Conservation (phyloP, 176 grass and related monocot species). For the Saccharum officinarum region DNA sequence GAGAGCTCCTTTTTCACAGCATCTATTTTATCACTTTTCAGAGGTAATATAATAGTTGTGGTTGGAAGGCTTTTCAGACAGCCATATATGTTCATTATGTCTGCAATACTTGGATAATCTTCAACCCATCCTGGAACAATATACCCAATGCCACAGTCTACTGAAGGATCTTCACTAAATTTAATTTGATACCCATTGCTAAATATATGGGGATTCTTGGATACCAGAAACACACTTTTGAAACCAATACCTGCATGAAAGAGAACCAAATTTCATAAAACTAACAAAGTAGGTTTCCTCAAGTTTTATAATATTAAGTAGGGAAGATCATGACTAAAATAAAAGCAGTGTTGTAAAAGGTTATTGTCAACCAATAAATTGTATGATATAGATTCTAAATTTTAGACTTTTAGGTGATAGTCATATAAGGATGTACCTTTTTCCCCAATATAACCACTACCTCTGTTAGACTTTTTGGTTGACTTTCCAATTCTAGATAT, state of each 20-base stretch:
- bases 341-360: not conserved
- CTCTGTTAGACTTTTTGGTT: conserved; percentile 54
- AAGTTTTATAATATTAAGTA: not conserved
- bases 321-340: not conserved
- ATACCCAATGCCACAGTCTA: conserved; percentile 72
- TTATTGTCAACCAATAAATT: not conserved
- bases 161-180: conserved; percentile 61
- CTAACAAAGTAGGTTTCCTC: not conserved
- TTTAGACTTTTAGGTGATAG: not conserved
- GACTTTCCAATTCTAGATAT: conserved; percentile 61
- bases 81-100: conserved; percentile 55
- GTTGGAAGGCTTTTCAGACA: conserved; percentile 49
- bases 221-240: conserved; percentile 76
- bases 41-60: conserved; percentile 68
- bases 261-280: not conserved
- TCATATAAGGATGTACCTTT: conserved; percentile 47
- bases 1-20: conserved; percentile 56
- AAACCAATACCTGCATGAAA: conserved; percentile 77
- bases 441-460: conserved; percentile 60
- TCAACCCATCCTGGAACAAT: conserved; percentile 87
- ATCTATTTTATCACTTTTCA: conserved; percentile 52
- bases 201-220: conserved; percentile 68
- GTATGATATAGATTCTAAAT: not conserved
- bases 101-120: conserved; percentile 29
- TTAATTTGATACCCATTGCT: conserved; percentile 89